phyloP scores from a whole-genome alignment of 768 basidiomycete genomes.

The Tremella fuciformis region DNA sequence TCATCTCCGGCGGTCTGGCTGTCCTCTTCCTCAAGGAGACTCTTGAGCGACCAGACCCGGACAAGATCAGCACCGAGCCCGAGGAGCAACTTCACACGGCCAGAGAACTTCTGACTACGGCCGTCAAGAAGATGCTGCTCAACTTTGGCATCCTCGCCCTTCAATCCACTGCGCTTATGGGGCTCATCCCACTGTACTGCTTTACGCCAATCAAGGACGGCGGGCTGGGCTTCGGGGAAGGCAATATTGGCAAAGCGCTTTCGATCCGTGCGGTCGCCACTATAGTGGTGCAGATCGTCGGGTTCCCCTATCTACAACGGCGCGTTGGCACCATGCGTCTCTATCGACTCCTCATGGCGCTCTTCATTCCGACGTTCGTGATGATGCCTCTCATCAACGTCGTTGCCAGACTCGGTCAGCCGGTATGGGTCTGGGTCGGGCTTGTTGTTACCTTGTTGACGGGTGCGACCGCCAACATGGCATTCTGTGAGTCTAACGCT shows the following conservation, averaged over 20 bases:
- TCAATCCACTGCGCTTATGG: slow-evolving; percentile 23
- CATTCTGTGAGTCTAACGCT: slow-evolving; percentile 26
- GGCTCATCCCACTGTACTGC: slow-evolving; percentile 40
- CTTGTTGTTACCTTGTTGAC: slow-evolving; percentile 18
- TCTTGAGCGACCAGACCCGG: slow-evolving; percentile 15
- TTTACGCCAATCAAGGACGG: slow-evolving; percentile 36
- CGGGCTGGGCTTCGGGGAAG: slow-evolving; percentile 33
- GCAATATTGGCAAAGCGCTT: slow-evolving; percentile 33
- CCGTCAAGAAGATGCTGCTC: slow-evolving; percentile 5
- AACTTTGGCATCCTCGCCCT: slow-evolving; percentile 34
- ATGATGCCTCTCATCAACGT: slow-evolving; percentile 32
- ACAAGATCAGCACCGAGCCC: neutral
- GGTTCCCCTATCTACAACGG: slow-evolving; percentile 33
- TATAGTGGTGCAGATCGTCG: slow-evolving; percentile 33
- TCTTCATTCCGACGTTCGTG: slow-evolving; percentile 35
- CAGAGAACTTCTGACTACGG: neutral
- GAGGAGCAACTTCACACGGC: slow-evolving; percentile 7
- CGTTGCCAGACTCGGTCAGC: slow-evolving; percentile 21
- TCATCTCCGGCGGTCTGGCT: slow-evolving; percentile 25
- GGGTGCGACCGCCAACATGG: slow-evolving; percentile 30
- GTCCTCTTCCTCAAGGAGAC: slow-evolving; percentile 39
- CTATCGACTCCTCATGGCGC: slow-evolving; percentile 24
- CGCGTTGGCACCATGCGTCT: slow-evolving; percentile 29
- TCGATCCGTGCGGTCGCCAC: slow-evolving; percentile 29
- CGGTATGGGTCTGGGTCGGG: slow-evolving; percentile 27